These are phyloP conservation scores for Talaromyces piceae DNA, from an alignment of 2,329 filamentous ascomycete genomes.

Conservation along the genomic window DNA sequence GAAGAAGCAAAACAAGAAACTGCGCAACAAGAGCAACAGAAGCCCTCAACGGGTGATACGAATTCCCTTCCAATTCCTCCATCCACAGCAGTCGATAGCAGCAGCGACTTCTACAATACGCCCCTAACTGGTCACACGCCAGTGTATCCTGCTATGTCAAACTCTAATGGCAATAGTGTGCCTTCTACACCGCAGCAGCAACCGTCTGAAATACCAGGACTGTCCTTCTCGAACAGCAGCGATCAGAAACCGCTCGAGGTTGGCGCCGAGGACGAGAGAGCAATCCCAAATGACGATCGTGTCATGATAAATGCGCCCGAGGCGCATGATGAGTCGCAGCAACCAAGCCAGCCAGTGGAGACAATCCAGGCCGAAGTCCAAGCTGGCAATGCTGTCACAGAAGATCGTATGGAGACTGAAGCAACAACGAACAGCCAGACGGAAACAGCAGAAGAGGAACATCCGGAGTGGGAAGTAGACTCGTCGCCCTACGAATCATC, in stretches of 20 bases:
- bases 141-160: slow-evolving; percentile 9
- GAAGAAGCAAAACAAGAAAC: slow-evolving; percentile 14
- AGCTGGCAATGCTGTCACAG: not conserved
- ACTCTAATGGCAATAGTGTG: slow-evolving; percentile 7
- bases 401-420: slow-evolving; percentile 7
- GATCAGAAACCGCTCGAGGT: not conserved
- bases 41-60: slow-evolving; percentile 3
- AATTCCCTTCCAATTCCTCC: slow-evolving; percentile 12
- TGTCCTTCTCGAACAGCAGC: slow-evolving; percentile 21
- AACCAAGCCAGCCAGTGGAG: not conserved
- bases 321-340: not conserved
- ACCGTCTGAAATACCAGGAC: slow-evolving; percentile 27
- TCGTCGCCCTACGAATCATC: slow-evolving; percentile 68
- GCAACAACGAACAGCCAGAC: slow-evolving; percentile 14
- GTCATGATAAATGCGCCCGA: not conserved
- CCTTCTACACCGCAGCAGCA: slow-evolving; percentile 13
- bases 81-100: slow-evolving; percentile 28
- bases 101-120: slow-evolving; percentile 38
- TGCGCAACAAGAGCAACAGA: not conserved
- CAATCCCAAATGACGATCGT: not conserved
- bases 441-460: slow-evolving; percentile 40
- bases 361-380: not conserved
- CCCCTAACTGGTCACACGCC: slow-evolving; percentile 25
- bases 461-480: slow-evolving; percentile 79
- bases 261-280: not conserved